These are phyloP conservation scores for Metschnikowia santaceciliae DNA, from an alignment of 805 yeast species.

Conservation along the genomic window DNA sequence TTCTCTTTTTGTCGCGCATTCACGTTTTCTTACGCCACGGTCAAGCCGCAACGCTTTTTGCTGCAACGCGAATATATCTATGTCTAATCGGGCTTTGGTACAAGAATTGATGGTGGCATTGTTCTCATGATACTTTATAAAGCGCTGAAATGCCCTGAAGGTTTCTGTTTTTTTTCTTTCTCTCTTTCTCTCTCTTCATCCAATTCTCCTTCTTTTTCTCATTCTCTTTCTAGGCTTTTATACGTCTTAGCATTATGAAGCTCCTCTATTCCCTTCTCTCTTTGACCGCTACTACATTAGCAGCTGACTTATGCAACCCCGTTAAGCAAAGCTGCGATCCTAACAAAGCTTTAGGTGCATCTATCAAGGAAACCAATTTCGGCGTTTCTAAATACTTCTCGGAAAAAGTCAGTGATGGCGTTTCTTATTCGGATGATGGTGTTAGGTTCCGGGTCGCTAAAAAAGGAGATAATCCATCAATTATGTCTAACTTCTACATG, in stretches of 20 bases:
- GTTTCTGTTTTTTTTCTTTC: too few relatives aligned
- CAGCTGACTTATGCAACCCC: constrained; percentile 8
- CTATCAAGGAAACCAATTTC: constrained; percentile 7
- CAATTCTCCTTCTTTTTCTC: too few relatives aligned
- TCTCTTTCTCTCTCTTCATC: too few relatives aligned
- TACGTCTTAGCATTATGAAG: background rate
- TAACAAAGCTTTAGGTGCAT: constrained; percentile 9
- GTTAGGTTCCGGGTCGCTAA: constrained; percentile 53
- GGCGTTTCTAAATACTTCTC: constrained; percentile 17
- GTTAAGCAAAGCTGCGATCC: constrained; percentile 6
- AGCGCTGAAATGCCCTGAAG: background rate
- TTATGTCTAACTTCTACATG: constrained; percentile 73
- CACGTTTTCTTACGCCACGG: background rate
- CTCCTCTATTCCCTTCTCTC: background rate
- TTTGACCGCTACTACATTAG: background rate
- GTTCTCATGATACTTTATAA: background rate
- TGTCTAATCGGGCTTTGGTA: background rate
- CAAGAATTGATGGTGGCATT: background rate
- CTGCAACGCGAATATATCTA: background rate
- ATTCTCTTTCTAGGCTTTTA: background rate
- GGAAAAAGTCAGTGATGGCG: constrained; percentile 35
- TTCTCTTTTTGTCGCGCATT: background rate
- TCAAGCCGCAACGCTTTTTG: background rate
- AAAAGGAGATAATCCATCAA: constrained; percentile 72
- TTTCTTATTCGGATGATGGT: constrained; percentile 51